Evolutionary conservation across 2,329 filamentous ascomycete genomes (phyloP), one percentile per base, ranked within the genome.

Genomic region (Cylindrodendrum hubeiense): DNA sequence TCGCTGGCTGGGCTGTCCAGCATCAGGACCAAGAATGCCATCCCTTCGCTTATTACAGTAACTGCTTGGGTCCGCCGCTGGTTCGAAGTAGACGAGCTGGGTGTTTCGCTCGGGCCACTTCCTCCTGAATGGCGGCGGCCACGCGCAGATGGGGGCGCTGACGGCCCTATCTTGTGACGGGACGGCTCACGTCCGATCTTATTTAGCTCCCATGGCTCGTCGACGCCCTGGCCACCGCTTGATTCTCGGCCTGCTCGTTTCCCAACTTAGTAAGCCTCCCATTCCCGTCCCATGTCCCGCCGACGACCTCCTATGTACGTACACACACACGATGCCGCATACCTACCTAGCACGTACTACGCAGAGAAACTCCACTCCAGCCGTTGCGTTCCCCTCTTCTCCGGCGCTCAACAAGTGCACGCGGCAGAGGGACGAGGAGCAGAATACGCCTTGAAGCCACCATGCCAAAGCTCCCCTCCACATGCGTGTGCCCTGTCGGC

Each of bases 81-180:
- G 54, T 51, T 43, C 50, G 49, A 59, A 43, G 52, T 66, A 49
- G 64, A 69, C 63, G 66, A 53, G 50, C 66, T 66, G 63, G 66
- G 46, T 10, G n/a, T 19, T 33, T 50, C 28, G 47, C 47, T 50
- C 26, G 28, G 28, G 15, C 47, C 47, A 50, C 26, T 5, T n/a
- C 47, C 19, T 28, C 47, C 19, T 30, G 3, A 21, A 30, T 49
- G 24, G 49, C 49, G 37, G 37, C 24, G 41, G 46, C 46, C 49
- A 44, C 46, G 41, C 33, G 33, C 43, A 30, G 41, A 52, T 21
- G 41, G 58, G 57, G 13, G 43, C 8, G 15, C 37, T 8, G 22
- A 15, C 50, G 30, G 58, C 43, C 44, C 41, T 22, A 50, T 50
- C 52, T 30, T 52, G 8, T 28, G 46, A 49, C 63, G 63, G 63